These are phyloP conservation scores for Cyberlindnera xylosilytica DNA, from an alignment of 805 yeast species.

Conservation along the genomic window DNA sequence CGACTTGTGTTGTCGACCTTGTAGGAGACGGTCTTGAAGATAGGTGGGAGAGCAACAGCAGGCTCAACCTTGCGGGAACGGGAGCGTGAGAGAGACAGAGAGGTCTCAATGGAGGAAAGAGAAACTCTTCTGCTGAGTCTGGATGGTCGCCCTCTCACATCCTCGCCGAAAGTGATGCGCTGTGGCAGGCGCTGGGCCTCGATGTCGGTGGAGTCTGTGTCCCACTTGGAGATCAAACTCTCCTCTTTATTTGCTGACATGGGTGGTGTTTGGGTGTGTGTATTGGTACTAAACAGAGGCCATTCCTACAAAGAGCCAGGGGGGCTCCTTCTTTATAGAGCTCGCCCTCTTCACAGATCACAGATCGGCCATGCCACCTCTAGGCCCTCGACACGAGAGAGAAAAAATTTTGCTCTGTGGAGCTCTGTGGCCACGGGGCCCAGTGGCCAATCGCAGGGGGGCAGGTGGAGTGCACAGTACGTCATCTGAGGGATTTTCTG, in stretches of 20 bases:
- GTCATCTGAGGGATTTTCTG: conserved; percentile 8
- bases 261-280: background rate
- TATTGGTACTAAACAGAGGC: no score
- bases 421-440: no score
- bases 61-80: conserved; percentile 25
- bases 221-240: conserved; percentile 7
- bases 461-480: no score
- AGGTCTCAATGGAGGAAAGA: conserved; percentile 5
- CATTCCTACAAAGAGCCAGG: no score
- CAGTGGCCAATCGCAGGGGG: background rate
- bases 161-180: conserved; percentile 6
- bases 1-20: conserved; percentile 28
- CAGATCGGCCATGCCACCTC: no score
- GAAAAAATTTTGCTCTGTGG: background rate
- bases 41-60: conserved; percentile 32
- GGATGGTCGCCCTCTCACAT: conserved; percentile 1
- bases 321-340: no score
- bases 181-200: conserved; percentile 3
- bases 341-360: no score
- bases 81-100: conserved; percentile 1
- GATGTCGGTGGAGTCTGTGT: conserved; percentile 7
- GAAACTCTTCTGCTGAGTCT: conserved; percentile 3
- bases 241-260: conserved; percentile 2
- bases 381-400: no score
- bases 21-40: conserved; percentile 38